Percentiles rank a stretch among this genome's conserved stretches.
phyloP scores from a whole-genome alignment of 164 flowering plant species.

The Hamamelis virginiana region DNA sequence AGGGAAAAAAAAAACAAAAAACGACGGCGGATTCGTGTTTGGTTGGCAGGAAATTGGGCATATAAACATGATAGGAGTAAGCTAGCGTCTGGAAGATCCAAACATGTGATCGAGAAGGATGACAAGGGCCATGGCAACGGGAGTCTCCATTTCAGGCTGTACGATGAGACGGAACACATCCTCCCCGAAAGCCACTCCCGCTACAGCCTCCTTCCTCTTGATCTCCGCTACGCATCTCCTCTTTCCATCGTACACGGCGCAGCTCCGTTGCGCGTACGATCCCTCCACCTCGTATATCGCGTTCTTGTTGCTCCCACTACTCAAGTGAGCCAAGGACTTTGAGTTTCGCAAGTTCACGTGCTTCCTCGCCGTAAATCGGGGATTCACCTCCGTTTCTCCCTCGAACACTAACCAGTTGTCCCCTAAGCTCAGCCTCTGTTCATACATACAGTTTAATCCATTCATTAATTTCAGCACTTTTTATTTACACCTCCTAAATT shows the following conservation, averaged over 20 bases:
- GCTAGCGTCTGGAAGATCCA: constrained; percentile 32
- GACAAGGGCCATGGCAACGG: constrained; percentile 72
- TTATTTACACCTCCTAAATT: no score
- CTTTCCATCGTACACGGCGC: constrained; percentile 51
- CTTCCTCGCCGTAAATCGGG: constrained; percentile 48
- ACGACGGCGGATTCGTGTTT: no score
- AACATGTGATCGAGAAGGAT: constrained; percentile 83
- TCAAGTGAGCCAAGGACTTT: constrained; percentile 48
- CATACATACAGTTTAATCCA: not conserved
- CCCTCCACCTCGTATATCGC: constrained; percentile 54
- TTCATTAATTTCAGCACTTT: no score
- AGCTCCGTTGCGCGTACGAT: constrained; percentile 56
- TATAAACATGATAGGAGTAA: no score
- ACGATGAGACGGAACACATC: constrained; percentile 73
- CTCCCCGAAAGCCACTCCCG: constrained; percentile 52
- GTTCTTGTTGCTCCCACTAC: constrained; percentile 1
- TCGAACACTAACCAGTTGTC: constrained; percentile 66
- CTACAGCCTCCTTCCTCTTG: constrained; percentile 55
- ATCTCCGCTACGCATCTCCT: constrained; percentile 58
- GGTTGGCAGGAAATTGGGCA: no score
- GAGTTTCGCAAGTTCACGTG: constrained; percentile 37
- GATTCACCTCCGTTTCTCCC: constrained; percentile 50
- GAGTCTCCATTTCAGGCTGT: constrained; percentile 47
- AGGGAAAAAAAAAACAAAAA: not conserved
- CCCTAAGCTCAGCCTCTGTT: constrained; percentile 59